phyloP scores from a whole-genome alignment of 495 filamentous ascomycete species.

The Aspergillus conjunctus region DNA sequence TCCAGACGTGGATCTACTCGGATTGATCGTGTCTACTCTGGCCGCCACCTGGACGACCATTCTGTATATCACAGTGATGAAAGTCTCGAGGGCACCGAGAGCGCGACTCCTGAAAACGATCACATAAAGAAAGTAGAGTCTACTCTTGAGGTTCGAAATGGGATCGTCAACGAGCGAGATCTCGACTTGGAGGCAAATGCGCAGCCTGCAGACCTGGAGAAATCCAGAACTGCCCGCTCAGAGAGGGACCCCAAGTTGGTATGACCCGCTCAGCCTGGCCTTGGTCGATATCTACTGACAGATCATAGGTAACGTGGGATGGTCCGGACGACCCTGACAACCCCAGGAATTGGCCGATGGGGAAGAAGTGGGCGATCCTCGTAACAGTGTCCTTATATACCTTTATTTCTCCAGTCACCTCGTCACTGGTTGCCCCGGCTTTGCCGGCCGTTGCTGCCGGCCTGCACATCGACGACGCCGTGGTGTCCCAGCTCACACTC shows the following conservation, averaged over 20 bases:
- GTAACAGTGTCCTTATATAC: constrained; percentile 62
- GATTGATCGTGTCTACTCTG: constrained; percentile 35
- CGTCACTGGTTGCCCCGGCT: constrained; percentile 74
- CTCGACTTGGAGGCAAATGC: constrained; percentile 33
- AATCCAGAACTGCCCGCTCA: constrained; percentile 27
- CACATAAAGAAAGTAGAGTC: constrained; percentile 17
- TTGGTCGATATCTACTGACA: constrained; percentile 10
- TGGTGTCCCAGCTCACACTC: constrained; percentile 61
- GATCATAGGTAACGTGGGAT: constrained; percentile 52
- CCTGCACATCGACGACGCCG: constrained; percentile 58
- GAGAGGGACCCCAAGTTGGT: constrained; percentile 35
- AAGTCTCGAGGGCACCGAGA: constrained; percentile 13
- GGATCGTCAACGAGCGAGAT: constrained; percentile 37
- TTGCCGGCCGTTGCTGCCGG: constrained; percentile 58
- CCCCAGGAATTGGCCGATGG: constrained; percentile 59
- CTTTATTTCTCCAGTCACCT: constrained; percentile 72
- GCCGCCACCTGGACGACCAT: constrained; percentile 39
- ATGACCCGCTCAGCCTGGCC: constrained; percentile 2
- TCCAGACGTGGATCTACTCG: constrained; percentile 23
- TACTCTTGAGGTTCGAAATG: constrained; percentile 30
- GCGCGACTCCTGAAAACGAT: neutral
- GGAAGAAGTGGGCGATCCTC: constrained; percentile 65
- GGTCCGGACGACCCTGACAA: constrained; percentile 59
- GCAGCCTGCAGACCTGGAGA: constrained; percentile 25
- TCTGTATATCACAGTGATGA: constrained; percentile 39